phyloP scores from a whole-genome alignment of 1,284 basidiomycete genomes.

The Thecaphora thlaspeos region DNA sequence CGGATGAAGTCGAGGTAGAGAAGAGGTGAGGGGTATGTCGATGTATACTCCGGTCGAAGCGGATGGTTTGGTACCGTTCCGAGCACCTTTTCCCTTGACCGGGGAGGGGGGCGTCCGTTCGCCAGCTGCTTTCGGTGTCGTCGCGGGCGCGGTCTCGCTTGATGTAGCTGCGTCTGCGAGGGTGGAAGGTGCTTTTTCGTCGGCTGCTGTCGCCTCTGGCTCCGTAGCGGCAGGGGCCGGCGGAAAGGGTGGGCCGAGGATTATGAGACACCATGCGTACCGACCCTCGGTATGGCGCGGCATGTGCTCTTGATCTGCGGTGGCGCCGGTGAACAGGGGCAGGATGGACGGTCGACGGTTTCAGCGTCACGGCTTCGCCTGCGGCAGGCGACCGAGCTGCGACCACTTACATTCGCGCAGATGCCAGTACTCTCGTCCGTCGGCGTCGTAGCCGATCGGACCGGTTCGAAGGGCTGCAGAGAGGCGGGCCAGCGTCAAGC shows the following conservation, averaged over 20 bases:
- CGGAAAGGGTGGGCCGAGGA: slow-evolving; percentile 22
- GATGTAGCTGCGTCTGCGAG: no score
- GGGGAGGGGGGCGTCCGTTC: no score
- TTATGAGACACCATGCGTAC: slow-evolving; percentile 40
- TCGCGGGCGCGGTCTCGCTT: no score
- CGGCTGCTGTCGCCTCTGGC: background rate
- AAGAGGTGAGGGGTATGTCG: no score
- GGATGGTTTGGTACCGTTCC: no score
- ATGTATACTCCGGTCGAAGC: no score
- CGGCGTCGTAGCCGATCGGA: slow-evolving; percentile 30
- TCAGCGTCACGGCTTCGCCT: background rate
- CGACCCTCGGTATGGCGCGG: slow-evolving; percentile 31
- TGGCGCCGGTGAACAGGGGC: background rate
- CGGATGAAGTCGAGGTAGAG: no score
- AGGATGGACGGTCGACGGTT: background rate
- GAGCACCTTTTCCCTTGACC: no score
- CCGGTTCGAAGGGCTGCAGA: slow-evolving; percentile 25
- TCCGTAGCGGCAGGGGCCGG: slow-evolving; percentile 1
- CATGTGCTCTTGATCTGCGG: slow-evolving; percentile 31
- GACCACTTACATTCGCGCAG: slow-evolving; percentile 22
- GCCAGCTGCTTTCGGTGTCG: no score
- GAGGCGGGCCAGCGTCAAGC: background rate
- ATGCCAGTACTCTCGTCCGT: slow-evolving; percentile 45
- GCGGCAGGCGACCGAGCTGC: background rate
- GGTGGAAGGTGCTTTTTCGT: no score